These are phyloP conservation scores for Elsinoe fawcettii DNA, from an alignment of 2,329 filamentous ascomycete genomes.

Conservation along the genomic window DNA sequence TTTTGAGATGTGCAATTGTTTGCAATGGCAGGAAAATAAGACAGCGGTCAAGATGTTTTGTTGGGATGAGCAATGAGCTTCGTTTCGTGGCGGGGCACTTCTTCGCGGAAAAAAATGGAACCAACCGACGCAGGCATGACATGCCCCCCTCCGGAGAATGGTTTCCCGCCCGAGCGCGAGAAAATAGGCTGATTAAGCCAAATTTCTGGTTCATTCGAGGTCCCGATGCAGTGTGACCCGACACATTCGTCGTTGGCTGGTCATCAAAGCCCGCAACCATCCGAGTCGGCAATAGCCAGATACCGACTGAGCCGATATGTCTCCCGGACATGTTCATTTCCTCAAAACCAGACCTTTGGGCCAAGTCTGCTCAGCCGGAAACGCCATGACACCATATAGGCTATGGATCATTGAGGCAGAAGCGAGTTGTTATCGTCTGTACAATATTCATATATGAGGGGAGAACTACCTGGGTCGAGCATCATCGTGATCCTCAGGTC, in stretches of 20 bases:
- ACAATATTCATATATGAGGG: too few relatives aligned
- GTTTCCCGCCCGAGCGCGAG: too few relatives aligned
- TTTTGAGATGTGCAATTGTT: neutral
- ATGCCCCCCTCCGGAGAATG: neutral
- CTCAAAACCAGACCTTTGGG: too few relatives aligned
- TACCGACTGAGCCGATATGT: neutral
- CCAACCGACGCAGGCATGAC: slow-evolving; percentile 1
- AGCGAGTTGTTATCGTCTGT: too few relatives aligned
- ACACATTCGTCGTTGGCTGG: slow-evolving; percentile 1
- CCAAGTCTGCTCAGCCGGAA: too few relatives aligned
- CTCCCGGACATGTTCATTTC: neutral
- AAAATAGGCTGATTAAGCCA: neutral
- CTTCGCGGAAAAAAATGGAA: slow-evolving; percentile 4
- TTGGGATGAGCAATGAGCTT: slow-evolving; percentile 14
- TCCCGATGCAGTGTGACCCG: slow-evolving; percentile 14
- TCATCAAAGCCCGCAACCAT: neutral
- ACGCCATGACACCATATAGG: too few relatives aligned
- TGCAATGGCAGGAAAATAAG: slow-evolving; percentile 1
- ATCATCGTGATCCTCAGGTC: too few relatives aligned
- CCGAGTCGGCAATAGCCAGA: neutral
- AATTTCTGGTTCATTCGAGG: neutral
- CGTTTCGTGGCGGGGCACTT: slow-evolving; percentile 7
- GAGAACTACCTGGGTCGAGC: too few relatives aligned
- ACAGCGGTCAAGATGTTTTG: slow-evolving; percentile 12
- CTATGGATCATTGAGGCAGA: too few relatives aligned